phyloP scores from a whole-genome alignment of 2,329 filamentous ascomycete genomes.

The Alternaria sp. region DNA sequence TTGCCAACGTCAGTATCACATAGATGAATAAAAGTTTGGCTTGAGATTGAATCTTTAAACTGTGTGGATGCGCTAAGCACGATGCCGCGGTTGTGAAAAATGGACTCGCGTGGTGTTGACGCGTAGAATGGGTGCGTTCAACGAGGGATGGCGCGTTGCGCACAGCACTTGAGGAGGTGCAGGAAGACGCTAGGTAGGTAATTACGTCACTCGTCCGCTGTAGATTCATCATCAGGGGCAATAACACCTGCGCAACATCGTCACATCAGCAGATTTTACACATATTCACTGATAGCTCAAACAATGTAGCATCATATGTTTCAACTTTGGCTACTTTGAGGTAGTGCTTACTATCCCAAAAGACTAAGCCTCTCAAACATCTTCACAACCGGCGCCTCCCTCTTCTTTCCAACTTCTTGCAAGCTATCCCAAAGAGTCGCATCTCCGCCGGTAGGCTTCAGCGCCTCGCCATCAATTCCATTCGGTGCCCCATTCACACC shows the following conservation, averaged over 20 bases:
- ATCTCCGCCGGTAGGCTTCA: conserved; percentile 54
- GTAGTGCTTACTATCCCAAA: conserved; percentile 24
- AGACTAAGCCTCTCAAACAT: conserved; percentile 57
- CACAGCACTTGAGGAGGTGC: not conserved
- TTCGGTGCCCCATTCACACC: conserved; percentile 8
- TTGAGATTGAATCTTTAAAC: not conserved
- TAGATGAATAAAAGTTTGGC: not conserved
- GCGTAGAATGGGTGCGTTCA: not conserved
- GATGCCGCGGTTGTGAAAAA: too few relatives aligned
- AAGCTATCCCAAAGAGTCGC: conserved; percentile 58
- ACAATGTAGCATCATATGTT: not conserved
- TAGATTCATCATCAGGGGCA: not conserved
- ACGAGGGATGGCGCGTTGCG: not conserved
- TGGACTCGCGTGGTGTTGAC: not conserved
- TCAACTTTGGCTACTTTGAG: not conserved
- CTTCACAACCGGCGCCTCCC: conserved; percentile 63
- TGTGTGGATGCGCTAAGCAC: not conserved
- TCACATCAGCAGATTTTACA: not conserved
- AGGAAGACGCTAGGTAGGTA: not conserved
- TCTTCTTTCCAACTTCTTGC: conserved; percentile 50
- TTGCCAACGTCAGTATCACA: not conserved
- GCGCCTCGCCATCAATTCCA: conserved; percentile 31
- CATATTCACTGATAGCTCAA: not conserved
- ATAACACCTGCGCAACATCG: not conserved
- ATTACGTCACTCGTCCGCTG: not conserved